phyloP scores from a whole-genome alignment of 1,284 basidiomycete species.

The Rhizoctonia solani region DNA sequence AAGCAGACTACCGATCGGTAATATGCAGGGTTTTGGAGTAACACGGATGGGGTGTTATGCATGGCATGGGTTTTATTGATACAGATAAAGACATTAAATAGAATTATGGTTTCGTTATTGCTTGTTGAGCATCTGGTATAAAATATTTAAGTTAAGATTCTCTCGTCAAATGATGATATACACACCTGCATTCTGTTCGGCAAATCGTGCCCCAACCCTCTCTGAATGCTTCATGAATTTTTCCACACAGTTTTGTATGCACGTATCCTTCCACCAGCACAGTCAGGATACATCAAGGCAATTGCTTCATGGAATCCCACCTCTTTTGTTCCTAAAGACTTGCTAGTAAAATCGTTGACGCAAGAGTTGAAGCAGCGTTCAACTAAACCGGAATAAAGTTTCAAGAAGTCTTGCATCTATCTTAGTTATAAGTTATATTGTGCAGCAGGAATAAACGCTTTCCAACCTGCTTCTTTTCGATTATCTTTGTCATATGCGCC shows the following conservation, averaged over 20 bases:
- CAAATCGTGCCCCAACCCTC: constrained; percentile 89
- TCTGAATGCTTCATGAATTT: constrained; percentile 99
- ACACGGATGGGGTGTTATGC: no score
- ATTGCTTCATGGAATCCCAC: constrained; percentile 48
- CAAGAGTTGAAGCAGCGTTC: constrained; percentile 96
- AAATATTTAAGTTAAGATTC: background rate
- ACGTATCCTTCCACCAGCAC: constrained; percentile 50
- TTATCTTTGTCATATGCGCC: constrained; percentile 86
- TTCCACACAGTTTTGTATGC: constrained; percentile 70
- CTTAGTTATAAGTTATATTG: background rate
- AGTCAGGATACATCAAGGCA: background rate
- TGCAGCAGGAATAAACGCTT: background rate
- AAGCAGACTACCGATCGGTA: no score
- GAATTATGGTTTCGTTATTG: constrained; percentile 6
- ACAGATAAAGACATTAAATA: background rate
- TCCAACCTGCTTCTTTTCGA: constrained; percentile 90
- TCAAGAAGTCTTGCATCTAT: constrained; percentile 98
- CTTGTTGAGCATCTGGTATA: constrained; percentile 15
- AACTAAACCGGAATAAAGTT: constrained; percentile 93
- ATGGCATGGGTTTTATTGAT: constrained; percentile 2
- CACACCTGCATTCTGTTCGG: constrained; percentile 86
- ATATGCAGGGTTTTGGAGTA: no score
- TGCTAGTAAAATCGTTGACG: constrained; percentile 96
- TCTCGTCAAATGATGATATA: constrained; percentile 29
- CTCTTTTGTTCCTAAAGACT: constrained; percentile 92